These are phyloP conservation scores for Puya raimondii DNA, from an alignment of 176 grass and related monocot species.

Conservation along the genomic window DNA sequence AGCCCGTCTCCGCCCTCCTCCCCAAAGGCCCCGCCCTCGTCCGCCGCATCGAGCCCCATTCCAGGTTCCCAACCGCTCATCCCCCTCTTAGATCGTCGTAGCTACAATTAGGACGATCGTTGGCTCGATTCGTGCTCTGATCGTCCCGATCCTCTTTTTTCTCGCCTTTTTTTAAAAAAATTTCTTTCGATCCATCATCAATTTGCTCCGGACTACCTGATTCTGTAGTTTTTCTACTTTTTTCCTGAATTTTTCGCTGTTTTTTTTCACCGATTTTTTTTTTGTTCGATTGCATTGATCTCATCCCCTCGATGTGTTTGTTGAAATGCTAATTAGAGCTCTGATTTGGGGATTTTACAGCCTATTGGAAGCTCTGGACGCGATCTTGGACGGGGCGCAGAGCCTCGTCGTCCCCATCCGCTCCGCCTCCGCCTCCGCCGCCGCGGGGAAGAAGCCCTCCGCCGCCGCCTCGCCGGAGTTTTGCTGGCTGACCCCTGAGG, in stretches of 20 bases:
- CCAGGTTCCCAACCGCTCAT: slow-evolving; percentile 21
- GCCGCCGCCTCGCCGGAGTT: slow-evolving; percentile 13
- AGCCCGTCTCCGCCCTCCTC: slow-evolving; percentile 38
- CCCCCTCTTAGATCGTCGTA: not conserved
- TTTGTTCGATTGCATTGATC: not conserved
- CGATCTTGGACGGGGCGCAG: slow-evolving; percentile 45
- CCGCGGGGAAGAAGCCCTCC: slow-evolving; percentile 14
- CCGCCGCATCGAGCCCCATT: slow-evolving; percentile 32
- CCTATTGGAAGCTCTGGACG: slow-evolving; percentile 54
- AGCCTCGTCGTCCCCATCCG: slow-evolving; percentile 46
- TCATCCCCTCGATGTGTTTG: not conserved
- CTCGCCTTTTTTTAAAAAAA: not conserved
- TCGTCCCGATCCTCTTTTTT: not conserved
- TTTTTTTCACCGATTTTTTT: not conserved
- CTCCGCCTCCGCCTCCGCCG: not conserved
- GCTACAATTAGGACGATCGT: not conserved
- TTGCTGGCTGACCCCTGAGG: slow-evolving; percentile 73
- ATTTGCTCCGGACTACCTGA: not conserved
- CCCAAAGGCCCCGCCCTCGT: slow-evolving; percentile 18
- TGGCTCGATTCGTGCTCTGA: not conserved
- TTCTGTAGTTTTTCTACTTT: not conserved
- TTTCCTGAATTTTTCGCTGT: not conserved
- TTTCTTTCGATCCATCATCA: not conserved
- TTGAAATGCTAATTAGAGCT: not conserved
- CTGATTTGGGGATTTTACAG: slow-evolving; percentile 17